Conservation (phyloP, 176 grass and related monocot genomes). For the Eleusine indica region DNA sequence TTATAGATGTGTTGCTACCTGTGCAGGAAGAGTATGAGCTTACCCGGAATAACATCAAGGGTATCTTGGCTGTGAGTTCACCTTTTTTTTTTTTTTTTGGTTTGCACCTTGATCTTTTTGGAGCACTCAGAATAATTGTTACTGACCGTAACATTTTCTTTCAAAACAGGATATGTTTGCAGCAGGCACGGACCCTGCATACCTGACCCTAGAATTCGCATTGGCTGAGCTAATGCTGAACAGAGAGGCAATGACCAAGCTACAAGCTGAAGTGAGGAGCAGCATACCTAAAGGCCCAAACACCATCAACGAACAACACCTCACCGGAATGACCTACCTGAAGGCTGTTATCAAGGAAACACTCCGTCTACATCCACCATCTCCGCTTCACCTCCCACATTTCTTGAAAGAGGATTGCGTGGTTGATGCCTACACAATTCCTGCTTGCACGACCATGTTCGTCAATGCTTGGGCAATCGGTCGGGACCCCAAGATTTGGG, state of each 20-base stretch:
- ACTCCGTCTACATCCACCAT: slow-evolving; percentile 38
- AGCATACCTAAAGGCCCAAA: neutral
- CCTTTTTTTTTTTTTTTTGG: too few relatives aligned
- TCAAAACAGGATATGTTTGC: slow-evolving; percentile 43
- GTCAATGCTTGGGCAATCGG: slow-evolving; percentile 44
- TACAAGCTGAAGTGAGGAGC: slow-evolving; percentile 35
- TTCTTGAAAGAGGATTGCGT: slow-evolving; percentile 7
- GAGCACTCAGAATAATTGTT: too few relatives aligned
- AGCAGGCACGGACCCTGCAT: slow-evolving; percentile 42
- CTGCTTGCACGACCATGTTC: slow-evolving; percentile 12
- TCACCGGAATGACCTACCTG: slow-evolving; percentile 24
- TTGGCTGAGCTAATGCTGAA: slow-evolving; percentile 44
- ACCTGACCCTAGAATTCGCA: slow-evolving; percentile 33
- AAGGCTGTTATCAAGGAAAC: slow-evolving; percentile 44
- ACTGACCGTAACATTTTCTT: too few relatives aligned
- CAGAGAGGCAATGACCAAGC: slow-evolving; percentile 23
- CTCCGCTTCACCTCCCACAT: slow-evolving; percentile 30
- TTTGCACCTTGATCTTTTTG: too few relatives aligned
- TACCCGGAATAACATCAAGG: neutral
- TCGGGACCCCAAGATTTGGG: slow-evolving; percentile 30
- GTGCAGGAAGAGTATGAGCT: neutral
- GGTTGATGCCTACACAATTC: slow-evolving; percentile 38
- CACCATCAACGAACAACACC: slow-evolving; percentile 25
- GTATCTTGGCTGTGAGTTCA: slow-evolving; percentile 14
- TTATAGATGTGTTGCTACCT: neutral